Conservation (phyloP, 805 yeast genomes). For the Candida manassasensis region DNA sequence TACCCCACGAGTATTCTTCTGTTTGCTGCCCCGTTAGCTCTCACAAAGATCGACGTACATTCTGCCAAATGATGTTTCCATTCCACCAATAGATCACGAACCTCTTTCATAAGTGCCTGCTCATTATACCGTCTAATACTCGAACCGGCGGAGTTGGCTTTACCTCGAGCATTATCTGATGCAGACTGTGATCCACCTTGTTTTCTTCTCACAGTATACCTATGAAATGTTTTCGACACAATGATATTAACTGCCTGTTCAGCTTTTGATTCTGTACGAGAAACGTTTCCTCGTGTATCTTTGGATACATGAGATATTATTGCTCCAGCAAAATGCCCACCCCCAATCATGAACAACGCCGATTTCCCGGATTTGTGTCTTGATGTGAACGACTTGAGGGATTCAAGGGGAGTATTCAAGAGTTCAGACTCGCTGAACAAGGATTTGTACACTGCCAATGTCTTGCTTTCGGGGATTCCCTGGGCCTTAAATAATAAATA, state of each 20-base stretch:
- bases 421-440: constrained; percentile 45
- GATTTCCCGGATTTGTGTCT: constrained; percentile 36
- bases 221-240: constrained; percentile 81
- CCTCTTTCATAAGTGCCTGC: constrained; percentile 71
- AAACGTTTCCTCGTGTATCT: constrained; percentile 50
- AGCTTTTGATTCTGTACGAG: constrained; percentile 40
- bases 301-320: constrained; percentile 69
- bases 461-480: constrained; percentile 39
- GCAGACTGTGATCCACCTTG: constrained; percentile 98
- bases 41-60: constrained; percentile 68
- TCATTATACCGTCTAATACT: constrained; percentile 86
- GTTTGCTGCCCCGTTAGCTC: constrained; percentile 74
- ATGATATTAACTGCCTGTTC: constrained; percentile 63
- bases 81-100: constrained; percentile 56
- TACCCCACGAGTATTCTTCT: constrained; percentile 63
- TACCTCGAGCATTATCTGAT: constrained; percentile 86
- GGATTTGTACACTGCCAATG: constrained; percentile 66
- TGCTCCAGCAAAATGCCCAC: constrained; percentile 98
- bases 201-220: constrained; percentile 93
- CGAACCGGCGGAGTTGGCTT: constrained; percentile 95
- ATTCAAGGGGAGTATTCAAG: constrained; percentile 41
- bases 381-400: constrained; percentile 36
- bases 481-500: constrained; percentile 53
- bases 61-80: constrained; percentile 62
- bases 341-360: constrained; percentile 90